These are phyloP conservation scores for Eimeria maxima DNA, from an alignment of 169 alveolate species.

Conservation along the genomic window DNA sequence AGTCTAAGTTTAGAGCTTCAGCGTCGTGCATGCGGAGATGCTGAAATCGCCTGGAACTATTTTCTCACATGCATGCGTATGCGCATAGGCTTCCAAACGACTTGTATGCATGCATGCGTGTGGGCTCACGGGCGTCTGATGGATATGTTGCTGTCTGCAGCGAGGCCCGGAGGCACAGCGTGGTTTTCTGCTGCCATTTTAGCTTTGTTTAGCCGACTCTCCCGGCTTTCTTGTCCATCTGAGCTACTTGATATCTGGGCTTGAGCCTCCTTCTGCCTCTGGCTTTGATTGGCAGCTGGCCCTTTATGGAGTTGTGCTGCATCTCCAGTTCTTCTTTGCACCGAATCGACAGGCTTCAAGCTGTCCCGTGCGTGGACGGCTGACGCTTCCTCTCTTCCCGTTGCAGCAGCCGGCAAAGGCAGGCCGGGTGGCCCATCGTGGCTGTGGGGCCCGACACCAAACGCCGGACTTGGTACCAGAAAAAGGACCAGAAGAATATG, in stretches of 20 bases:
- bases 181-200: not conserved
- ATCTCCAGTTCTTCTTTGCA: not conserved
- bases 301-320: not conserved
- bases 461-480: not conserved
- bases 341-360: not conserved
- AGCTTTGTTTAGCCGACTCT: not conserved
- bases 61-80: not conserved
- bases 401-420: not conserved
- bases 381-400: not conserved
- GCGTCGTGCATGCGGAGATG: not conserved
- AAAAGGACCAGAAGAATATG: not conserved
- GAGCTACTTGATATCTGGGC: not conserved
- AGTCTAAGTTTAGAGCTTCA: not conserved
- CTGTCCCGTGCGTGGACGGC: not conserved
- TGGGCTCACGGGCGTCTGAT: constrained; percentile 64
- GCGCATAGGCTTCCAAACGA: too few relatives aligned
- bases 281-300: not conserved
- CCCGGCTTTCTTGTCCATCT: not conserved
- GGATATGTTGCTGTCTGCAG: constrained; percentile 1
- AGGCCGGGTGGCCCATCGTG: not conserved
- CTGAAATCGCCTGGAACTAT: too few relatives aligned
- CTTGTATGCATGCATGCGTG: not conserved
- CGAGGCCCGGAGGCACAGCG: constrained; percentile 57
- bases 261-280: not conserved
- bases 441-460: not conserved